phyloP scores from a whole-genome alignment of 2,329 filamentous ascomycete species.

The Pseudogymnoascus sp. region DNA sequence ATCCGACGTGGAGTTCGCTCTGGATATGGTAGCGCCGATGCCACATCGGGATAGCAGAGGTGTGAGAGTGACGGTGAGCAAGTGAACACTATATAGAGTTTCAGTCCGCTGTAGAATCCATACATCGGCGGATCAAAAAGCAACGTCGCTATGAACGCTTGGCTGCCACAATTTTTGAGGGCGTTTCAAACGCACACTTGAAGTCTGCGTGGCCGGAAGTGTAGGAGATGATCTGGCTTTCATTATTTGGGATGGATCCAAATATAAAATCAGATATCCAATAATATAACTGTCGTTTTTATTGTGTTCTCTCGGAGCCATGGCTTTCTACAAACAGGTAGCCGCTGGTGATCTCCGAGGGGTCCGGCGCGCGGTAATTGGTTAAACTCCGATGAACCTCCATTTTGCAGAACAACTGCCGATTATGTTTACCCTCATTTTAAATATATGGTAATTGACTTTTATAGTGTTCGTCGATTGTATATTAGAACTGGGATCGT shows the following conservation, averaged over 20 bases:
- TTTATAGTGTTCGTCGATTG: neutral
- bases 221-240: neutral
- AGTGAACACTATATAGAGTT: neutral
- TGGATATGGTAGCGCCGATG: neutral
- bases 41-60: neutral
- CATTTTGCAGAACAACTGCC: neutral
- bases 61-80: neutral
- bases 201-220: neutral
- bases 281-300: neutral
- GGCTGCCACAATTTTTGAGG: neutral
- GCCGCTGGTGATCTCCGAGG: neutral
- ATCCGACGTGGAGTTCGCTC: neutral
- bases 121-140: neutral
- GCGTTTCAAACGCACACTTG: neutral
- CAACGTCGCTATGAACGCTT: no score
- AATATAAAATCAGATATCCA: neutral
- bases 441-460: neutral
- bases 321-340: neutral
- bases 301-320: neutral
- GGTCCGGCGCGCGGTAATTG: neutral
- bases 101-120: neutral
- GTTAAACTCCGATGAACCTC: neutral
- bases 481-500: neutral
- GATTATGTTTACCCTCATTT: neutral
- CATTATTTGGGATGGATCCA: neutral